Percentiles rank a stretch among this genome's conserved stretches.
Conservation (phyloP, 306 rosid species). For the Trifolium dubium region DNA sequence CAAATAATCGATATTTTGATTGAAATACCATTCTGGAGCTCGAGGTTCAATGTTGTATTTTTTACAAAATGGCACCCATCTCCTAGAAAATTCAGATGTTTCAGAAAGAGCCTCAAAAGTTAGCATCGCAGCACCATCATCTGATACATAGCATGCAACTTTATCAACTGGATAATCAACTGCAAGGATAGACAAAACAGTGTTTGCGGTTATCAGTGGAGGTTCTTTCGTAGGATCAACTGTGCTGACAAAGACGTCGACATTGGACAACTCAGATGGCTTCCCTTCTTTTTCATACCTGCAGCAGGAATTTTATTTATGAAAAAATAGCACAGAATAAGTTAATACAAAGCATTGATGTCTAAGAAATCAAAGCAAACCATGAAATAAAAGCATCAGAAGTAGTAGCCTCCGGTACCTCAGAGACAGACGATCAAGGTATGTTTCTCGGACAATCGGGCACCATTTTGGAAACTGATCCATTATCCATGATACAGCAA, state of each 20-base stretch:
- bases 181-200: conserved; percentile 78
- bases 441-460: conserved; percentile 79
- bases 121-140: conserved; percentile 93
- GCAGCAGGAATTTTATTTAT: conserved; percentile 19
- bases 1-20: conserved; percentile 73
- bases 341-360: background rate
- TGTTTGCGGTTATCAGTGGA: conserved; percentile 80
- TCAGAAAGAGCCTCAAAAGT: conserved; percentile 87
- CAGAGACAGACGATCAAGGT: conserved; percentile 75
- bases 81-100: conserved; percentile 82
- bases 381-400: conserved; percentile 1
- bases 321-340: conserved; percentile 12
- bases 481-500: conserved; percentile 82
- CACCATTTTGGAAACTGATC: conserved; percentile 91
- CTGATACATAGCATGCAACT: conserved; percentile 86
- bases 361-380: background rate
- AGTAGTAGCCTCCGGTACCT: conserved; percentile 49
- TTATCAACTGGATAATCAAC: conserved; percentile 82
- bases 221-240: conserved; percentile 87
- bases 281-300: conserved; percentile 87
- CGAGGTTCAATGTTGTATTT: conserved; percentile 70
- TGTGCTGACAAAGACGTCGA: conserved; percentile 81
- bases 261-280: conserved; percentile 68
- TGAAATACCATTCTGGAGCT: conserved; percentile 84
- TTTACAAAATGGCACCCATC: conserved; percentile 80